Conservation (phyloP, 2,329 filamentous ascomycete species). For the Neoscytalidium dimidiatum region DNA sequence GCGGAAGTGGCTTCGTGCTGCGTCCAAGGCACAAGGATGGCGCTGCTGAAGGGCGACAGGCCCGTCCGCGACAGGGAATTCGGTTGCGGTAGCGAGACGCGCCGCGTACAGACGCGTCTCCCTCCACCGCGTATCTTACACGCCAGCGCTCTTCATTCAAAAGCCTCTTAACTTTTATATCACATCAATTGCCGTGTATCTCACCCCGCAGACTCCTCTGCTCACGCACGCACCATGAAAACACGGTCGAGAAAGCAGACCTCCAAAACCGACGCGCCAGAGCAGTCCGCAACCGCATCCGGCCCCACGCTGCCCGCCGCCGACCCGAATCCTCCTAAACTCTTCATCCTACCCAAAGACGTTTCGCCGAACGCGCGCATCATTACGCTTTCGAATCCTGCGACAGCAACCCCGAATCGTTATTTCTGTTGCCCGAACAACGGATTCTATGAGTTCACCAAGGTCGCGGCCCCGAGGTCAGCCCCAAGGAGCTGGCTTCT, state of each 20-base stretch:
- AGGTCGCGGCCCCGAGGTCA: conserved; percentile 53
- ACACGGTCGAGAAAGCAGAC: conserved; percentile 31
- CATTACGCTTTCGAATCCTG: conserved; percentile 57
- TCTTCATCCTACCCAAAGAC: conserved; percentile 60
- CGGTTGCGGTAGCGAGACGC: conserved; percentile 6
- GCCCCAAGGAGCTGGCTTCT: conserved; percentile 59
- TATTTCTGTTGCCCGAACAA: conserved; percentile 62
- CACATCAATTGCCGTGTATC: background rate
- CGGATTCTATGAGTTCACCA: conserved; percentile 64
- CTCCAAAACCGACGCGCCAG: conserved; percentile 9
- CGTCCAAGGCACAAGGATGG: conserved; percentile 16
- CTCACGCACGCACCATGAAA: conserved; percentile 25
- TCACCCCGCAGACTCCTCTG: background rate
- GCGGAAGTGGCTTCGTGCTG: conserved; percentile 16
- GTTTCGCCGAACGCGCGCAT: conserved; percentile 56
- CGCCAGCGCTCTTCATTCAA: background rate
- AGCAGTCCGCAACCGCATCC: background rate
- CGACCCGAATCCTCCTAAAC: conserved; percentile 48
- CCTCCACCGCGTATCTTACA: background rate
- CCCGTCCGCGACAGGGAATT: background rate
- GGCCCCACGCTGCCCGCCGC: conserved; percentile 34
- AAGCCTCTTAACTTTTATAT: background rate
- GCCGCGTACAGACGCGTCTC: conserved; percentile 14
- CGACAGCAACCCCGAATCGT: conserved; percentile 48
- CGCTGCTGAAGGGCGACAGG: conserved; percentile 14